Conservation (phyloP, 192 early-diverging fungal species). For the Rhizophagus prolifer region DNA sequence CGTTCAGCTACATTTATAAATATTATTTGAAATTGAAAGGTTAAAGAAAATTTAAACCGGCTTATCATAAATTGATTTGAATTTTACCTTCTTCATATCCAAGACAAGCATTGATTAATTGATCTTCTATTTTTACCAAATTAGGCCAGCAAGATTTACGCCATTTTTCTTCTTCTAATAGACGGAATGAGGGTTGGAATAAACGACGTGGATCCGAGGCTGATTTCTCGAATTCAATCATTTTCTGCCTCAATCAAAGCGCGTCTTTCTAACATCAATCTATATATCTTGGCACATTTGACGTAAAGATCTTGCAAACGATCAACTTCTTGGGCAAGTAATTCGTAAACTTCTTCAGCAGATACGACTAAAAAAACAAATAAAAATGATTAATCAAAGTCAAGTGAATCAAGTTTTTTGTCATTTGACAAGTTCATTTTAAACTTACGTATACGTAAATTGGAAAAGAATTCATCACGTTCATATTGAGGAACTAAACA, state of each 20-base stretch:
- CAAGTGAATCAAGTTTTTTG: not conserved
- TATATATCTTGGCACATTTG: constrained; percentile 28
- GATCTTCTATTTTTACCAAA: constrained; percentile 61
- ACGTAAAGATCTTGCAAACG: constrained; percentile 23
- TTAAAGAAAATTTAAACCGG: not conserved
- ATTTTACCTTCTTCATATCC: constrained; percentile 54
- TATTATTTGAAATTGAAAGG: too few relatives aligned
- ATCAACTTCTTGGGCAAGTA: constrained; percentile 19
- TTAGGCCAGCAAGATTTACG: constrained; percentile 75
- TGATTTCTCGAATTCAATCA: constrained; percentile 74
- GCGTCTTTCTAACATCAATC: constrained; percentile 25
- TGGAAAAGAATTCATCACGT: constrained; percentile 28
- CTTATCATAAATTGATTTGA: not conserved
- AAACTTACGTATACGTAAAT: constrained; percentile 18
- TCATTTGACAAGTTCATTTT: not conserved
- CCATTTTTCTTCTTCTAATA: constrained; percentile 83
- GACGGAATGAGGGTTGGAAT: constrained; percentile 71
- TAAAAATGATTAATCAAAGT: not conserved
- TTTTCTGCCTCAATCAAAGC: constrained; percentile 46
- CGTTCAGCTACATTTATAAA: constrained; percentile 7
- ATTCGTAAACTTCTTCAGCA: constrained; percentile 24
- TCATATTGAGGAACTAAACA: constrained; percentile 30
- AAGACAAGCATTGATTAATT: constrained; percentile 51
- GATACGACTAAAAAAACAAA: constrained; percentile 4
- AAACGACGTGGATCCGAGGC: constrained; percentile 75